Evolutionary conservation across 352 stramenopile genomes (phyloP).

Genomic region (Pythium vanterpoolii): DNA sequence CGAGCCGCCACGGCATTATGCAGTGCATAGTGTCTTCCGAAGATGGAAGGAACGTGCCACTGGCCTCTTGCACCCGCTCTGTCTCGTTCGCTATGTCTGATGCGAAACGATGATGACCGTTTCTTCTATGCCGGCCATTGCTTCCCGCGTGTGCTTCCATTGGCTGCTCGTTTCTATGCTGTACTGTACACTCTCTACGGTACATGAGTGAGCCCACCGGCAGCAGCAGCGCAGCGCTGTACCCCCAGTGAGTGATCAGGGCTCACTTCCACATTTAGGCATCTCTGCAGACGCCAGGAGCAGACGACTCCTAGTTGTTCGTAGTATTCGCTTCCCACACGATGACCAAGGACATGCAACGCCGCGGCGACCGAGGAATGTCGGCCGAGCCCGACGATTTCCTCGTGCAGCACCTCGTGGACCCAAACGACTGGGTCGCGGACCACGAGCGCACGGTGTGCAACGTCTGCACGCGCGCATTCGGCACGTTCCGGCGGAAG

Average conservation of each 20-base stretch:
- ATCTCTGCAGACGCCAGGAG: conserved; percentile 9
- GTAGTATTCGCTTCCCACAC: conserved; percentile 9
- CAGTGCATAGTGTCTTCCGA: not conserved
- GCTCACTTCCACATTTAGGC: conserved; percentile 25
- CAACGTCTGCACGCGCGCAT: conserved; percentile 74
- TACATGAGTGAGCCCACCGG: not conserved
- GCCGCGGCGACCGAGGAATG: not conserved
- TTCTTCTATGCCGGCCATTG: conserved; percentile 11
- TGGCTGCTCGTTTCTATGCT: not conserved
- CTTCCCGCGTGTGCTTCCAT: conserved; percentile 10
- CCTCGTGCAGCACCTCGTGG: conserved; percentile 68
- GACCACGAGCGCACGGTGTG: conserved; percentile 69
- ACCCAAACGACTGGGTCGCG: conserved; percentile 71
- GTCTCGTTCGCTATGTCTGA: conserved; percentile 15
- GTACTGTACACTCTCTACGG: too few relatives aligned
- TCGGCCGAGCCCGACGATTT: conserved; percentile 37
- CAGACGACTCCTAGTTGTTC: too few relatives aligned
- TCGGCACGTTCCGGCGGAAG: conserved; percentile 81
- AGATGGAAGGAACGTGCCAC: conserved; percentile 16
- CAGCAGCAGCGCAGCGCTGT: not conserved
- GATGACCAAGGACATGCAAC: conserved; percentile 33
- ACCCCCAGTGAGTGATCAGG: not conserved
- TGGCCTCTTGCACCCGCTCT: conserved; percentile 10
- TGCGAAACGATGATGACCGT: conserved; percentile 6
- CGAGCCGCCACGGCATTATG: too few relatives aligned